Evolutionary conservation across 2,329 filamentous ascomycete species (phyloP), one percentile per base, ranked within the genome.

Genomic region (Leptographium wingfieldii): DNA sequence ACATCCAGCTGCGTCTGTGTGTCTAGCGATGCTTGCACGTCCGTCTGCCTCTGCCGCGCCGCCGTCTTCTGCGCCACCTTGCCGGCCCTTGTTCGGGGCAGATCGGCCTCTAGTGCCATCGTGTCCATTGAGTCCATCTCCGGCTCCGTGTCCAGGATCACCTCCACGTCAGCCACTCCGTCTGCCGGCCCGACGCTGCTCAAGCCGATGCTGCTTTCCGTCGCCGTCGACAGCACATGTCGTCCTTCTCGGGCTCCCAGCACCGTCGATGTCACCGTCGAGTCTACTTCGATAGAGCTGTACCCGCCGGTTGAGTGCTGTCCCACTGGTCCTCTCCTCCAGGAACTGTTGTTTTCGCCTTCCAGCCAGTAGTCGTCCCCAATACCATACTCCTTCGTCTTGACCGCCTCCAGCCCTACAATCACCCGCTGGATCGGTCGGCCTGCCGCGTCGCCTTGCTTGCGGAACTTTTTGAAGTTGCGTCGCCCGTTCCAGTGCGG

Each of bases 401-500:
- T 83, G 27, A 85, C 87, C 69, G 90, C 85, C 64, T 88, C 83
- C 4, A 95, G 73, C 0, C 79, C 74, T 4, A 96, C 82, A 48
- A 95, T 87, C 40, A 88, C 60, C 12, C 74, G 74, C 33, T 74
- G 71, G 1, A 73, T 70, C 3, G 73, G 70, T 19, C 78, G 70
- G 6, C 78, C 74, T 2, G 67, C 63, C 6, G 65, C 65, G 25
- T 80, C 80, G 29, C 82, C 85, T 58, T 82, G 77, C 59, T 77
- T 78, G 27, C 80, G 78, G 68, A 99, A 99, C 66, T 84, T 88
- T 71, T 99, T 99, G 75, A 96, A 99, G 69, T 99, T 97, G 72
- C 90, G 92, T 52, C 92, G 81, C 0, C 92, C 94, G 69, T 96
- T 95, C 94, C 94, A 99, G 48, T 79, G 80, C 0, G 90, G 84